phyloP scores from a whole-genome alignment of 2,329 filamentous ascomycete genomes.

The Mycosphaerelloides madeirae region DNA sequence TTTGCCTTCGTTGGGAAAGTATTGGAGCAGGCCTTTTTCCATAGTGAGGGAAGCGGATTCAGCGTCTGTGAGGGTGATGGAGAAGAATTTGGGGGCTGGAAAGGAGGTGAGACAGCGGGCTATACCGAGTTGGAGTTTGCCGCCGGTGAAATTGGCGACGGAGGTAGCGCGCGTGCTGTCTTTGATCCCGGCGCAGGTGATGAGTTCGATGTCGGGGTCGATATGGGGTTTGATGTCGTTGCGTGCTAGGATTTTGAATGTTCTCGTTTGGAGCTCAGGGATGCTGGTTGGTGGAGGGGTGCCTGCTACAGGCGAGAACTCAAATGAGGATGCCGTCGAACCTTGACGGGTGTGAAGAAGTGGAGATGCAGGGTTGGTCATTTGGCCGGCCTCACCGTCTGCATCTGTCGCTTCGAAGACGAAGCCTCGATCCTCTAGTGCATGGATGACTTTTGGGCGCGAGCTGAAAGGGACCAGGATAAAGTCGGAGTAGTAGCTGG shows the following conservation, averaged over 20 bases:
- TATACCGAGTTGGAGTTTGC: constrained; percentile 44
- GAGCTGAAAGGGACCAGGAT: constrained; percentile 80
- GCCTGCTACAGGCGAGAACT: constrained; percentile 37
- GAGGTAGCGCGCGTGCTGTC: constrained; percentile 33
- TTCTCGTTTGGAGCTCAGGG: constrained; percentile 73
- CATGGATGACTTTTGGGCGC: constrained; percentile 67
- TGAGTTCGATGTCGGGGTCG: constrained; percentile 62
- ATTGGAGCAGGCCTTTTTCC: constrained; percentile 60
- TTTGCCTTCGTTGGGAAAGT: constrained; percentile 42
- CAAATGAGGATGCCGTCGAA: constrained; percentile 41
- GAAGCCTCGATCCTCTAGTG: constrained; percentile 75
- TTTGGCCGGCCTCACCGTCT: constrained; percentile 42
- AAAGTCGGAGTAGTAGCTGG: constrained; percentile 96
- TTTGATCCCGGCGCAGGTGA: constrained; percentile 72
- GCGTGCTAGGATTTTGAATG: constrained; percentile 76
- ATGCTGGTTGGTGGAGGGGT: constrained; percentile 75
- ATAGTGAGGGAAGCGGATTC: constrained; percentile 70
- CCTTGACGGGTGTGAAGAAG: constrained; percentile 59
- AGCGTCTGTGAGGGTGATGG: constrained; percentile 65
- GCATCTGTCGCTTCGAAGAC: constrained; percentile 65
- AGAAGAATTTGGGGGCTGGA: constrained; percentile 63
- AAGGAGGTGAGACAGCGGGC: constrained; percentile 45
- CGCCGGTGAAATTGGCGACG: constrained; percentile 33
- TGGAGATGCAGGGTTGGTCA: constrained; percentile 46
- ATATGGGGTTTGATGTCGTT: constrained; percentile 70